Conservation (phyloP, 2,329 filamentous ascomycete species). For the Emmonsiellopsis sp. region DNA sequence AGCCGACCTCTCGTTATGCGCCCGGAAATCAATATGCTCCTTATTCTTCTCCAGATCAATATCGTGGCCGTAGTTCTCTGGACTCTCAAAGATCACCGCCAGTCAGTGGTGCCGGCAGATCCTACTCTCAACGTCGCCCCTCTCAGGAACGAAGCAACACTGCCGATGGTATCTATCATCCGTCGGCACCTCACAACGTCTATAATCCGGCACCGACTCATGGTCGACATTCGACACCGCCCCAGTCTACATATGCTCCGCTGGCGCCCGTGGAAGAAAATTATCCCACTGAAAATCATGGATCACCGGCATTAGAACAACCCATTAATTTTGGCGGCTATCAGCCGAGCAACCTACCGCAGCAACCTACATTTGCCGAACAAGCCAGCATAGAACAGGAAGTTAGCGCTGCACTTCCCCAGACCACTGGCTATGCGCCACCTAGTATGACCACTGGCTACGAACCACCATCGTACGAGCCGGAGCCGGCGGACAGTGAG, state of each 20-base stretch:
- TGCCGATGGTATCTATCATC: constrained; percentile 24
- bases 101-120: constrained; percentile 17
- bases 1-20: constrained; percentile 32
- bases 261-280: constrained; percentile 33
- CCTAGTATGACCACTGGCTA: constrained; percentile 18
- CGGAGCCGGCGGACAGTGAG: constrained; percentile 43
- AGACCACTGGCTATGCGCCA: constrained; percentile 26
- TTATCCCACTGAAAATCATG: constrained; percentile 15
- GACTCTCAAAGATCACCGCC: constrained; percentile 36
- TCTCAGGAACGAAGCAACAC: constrained; percentile 29
- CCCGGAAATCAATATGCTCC: constrained; percentile 37
- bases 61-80: constrained; percentile 40
- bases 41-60: constrained; percentile 43
- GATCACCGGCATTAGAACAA: not conserved
- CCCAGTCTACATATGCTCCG: constrained; percentile 26
- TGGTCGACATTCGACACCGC: constrained; percentile 29
- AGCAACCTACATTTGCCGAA: not conserved
- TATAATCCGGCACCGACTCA: constrained; percentile 22
- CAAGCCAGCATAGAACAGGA: not conserved
- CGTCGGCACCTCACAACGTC: constrained; percentile 14
- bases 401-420: not conserved
- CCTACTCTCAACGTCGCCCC: constrained; percentile 25
- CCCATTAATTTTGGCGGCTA: not conserved
- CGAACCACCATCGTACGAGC: constrained; percentile 21
- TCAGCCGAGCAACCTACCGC: not conserved